Percentiles rank a stretch among this genome's conserved stretches.
Evolutionary conservation across 164 flowering plant genomes (phyloP).

Genomic region (Amborella trichopoda): DNA sequence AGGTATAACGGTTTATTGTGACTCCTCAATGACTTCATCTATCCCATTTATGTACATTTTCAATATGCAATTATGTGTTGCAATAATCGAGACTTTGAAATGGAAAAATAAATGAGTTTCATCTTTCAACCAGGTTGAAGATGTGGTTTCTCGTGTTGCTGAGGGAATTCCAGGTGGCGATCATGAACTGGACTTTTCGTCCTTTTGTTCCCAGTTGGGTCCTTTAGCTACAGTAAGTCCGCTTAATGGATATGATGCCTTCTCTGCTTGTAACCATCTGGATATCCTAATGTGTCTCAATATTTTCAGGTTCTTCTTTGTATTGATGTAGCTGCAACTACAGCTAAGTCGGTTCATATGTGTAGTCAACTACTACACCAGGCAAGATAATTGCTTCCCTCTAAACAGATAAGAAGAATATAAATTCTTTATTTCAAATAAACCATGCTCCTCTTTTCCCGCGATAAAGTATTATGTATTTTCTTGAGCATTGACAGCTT

Average conservation of each 20-base stretch:
- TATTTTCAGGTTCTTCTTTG: slow-evolving; percentile 77
- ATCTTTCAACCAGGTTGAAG: slow-evolving; percentile 51
- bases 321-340: slow-evolving; percentile 81
- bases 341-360: slow-evolving; percentile 50
- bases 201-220: slow-evolving; percentile 82
- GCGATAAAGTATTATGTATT: no score
- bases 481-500: no score
- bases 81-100: neutral
- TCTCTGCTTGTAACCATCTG: neutral
- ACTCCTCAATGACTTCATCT: no score
- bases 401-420: no score
- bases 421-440: no score
- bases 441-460: no score
- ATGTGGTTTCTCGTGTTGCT: slow-evolving; percentile 76
- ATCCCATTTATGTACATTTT: neutral
- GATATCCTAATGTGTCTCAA: neutral
- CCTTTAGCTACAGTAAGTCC: slow-evolving; percentile 69
- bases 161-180: slow-evolving; percentile 43
- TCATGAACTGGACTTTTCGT: slow-evolving; percentile 68
- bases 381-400: no score
- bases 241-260: neutral
- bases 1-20: no score
- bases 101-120: no score
- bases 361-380: slow-evolving; percentile 77
- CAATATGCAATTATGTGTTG: neutral